Evolutionary conservation across 2,329 filamentous ascomycete species (phyloP).

Genomic region (Decorospora gaudefroyi): DNA sequence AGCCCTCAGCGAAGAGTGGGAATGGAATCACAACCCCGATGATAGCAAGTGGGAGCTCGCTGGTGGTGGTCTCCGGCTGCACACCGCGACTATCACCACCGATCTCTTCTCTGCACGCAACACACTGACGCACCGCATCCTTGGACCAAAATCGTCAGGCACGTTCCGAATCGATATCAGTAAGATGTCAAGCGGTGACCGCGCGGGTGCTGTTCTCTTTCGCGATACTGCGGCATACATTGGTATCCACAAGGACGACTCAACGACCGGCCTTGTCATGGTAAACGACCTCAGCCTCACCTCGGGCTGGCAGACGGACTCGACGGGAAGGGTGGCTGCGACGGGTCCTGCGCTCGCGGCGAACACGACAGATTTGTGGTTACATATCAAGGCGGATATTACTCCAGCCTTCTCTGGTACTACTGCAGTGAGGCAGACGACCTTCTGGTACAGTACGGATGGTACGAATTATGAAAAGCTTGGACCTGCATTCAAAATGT

Average conservation of each 20-base stretch:
- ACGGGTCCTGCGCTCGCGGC: conserved; percentile 24
- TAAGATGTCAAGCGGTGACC: conserved; percentile 58
- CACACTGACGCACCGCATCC: conserved; percentile 51
- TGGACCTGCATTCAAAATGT: conserved; percentile 39
- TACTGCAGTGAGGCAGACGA: conserved; percentile 26
- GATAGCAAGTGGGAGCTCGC: conserved; percentile 52
- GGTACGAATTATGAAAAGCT: conserved; percentile 40
- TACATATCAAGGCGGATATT: conserved; percentile 45
- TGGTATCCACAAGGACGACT: conserved; percentile 52
- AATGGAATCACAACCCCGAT: conserved; percentile 68
- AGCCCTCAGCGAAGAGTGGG: conserved; percentile 55
- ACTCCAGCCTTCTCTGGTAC: conserved; percentile 43
- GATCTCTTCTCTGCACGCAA: conserved; percentile 55
- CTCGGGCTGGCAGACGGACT: conserved; percentile 40
- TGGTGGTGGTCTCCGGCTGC: conserved; percentile 49
- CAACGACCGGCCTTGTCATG: conserved; percentile 45
- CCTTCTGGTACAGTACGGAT: conserved; percentile 48
- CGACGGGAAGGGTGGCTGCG: conserved; percentile 37
- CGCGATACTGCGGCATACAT: conserved; percentile 60
- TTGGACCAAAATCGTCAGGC: conserved; percentile 50
- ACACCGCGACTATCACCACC: conserved; percentile 57
- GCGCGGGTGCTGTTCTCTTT: conserved; percentile 58
- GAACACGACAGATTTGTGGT: conserved; percentile 35
- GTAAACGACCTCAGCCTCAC: conserved; percentile 50
- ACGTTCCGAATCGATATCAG: conserved; percentile 58